Evolutionary conservation across 495 filamentous ascomycete genomes (phyloP), one percentile per base, ranked within the genome.

Genomic region (Xylaria sp.): DNA sequence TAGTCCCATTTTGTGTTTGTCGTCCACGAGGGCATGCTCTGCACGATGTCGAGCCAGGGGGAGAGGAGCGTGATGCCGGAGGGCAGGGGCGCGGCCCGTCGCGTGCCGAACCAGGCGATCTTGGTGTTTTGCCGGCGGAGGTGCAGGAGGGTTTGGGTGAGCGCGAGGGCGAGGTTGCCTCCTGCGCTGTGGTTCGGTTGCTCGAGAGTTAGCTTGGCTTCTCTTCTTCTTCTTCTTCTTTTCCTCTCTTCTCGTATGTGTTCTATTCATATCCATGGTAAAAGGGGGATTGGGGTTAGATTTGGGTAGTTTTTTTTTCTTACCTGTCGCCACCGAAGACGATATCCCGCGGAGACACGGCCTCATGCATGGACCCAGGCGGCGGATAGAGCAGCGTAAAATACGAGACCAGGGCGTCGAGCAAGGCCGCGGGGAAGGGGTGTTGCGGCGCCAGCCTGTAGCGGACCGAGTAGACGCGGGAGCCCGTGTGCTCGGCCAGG

Each of bases 391-490:
- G 86, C 35, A 98, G 89, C 3, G 87, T 89, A 11, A 98, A 86
- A 74, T 98, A 98, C 1, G 92, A 90, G 21, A 90, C 84, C 5
- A 97, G 79, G n/a, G 89, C 92, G 73, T 98, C 95, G 48, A 97
- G 84, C 11, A 98, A 81, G 5, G 93, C 92, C 0, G 92, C 85
- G 9, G 94, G 94, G 79, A 97, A 97, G 12, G 94, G 87, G 69
- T 92, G 80, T 76, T 97, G 93, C 7, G 95, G 95, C 11, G 94
- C 89, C 2, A 98, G 88, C 24, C 95, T 88, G 79, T 98, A 98
- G n/a, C 93, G 90, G 14, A 97, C 89, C 50, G 88, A 90, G 79
- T 95, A 90, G 44, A 88, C 88, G 24, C 91, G 89, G 79, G 87
- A 86, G 53, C 83, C 82, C 0, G 81, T 84, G 26, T 82, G 50